phyloP scores from a whole-genome alignment of 176 grass and related monocot species.

The Hsuehochloa calcarea region DNA sequence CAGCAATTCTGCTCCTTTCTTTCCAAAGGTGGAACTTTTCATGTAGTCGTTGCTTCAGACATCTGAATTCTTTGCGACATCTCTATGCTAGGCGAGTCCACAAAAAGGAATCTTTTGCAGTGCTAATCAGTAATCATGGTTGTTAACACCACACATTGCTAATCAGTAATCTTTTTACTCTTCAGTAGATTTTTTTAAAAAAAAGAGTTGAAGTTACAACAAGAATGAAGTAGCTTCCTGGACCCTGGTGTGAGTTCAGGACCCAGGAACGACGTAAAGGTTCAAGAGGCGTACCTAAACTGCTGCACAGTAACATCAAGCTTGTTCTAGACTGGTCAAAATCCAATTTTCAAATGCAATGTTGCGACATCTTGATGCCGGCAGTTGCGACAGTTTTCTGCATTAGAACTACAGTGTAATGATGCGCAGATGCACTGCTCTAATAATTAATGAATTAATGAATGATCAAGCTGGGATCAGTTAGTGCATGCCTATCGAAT shows the following conservation, averaged over 20 bases:
- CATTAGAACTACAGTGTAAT: not conserved
- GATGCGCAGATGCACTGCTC: not conserved
- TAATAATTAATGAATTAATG: not conserved
- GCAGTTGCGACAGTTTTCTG: slow-evolving; percentile 1
- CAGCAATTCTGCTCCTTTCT: not conserved
- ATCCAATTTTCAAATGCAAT: not conserved
- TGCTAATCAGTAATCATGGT: not conserved
- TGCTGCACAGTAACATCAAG: not conserved
- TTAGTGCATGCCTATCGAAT: not conserved
- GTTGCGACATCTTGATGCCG: not conserved
- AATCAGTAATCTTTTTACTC: no score
- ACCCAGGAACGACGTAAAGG: not conserved
- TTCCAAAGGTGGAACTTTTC: not conserved
- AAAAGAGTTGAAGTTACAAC: not conserved
- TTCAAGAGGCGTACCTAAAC: not conserved
- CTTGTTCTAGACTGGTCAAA: not conserved
- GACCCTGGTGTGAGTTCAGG: not conserved
- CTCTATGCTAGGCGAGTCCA: not conserved
- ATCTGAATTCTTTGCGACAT: not conserved
- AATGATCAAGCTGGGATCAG: not conserved
- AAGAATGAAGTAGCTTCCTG: not conserved
- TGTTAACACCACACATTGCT: not conserved
- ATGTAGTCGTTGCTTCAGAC: not conserved
- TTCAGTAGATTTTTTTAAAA: not conserved
- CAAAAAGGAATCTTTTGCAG: not conserved